Conservation (phyloP, 495 filamentous ascomycete genomes). For the Aspergillus indologenus region DNA sequence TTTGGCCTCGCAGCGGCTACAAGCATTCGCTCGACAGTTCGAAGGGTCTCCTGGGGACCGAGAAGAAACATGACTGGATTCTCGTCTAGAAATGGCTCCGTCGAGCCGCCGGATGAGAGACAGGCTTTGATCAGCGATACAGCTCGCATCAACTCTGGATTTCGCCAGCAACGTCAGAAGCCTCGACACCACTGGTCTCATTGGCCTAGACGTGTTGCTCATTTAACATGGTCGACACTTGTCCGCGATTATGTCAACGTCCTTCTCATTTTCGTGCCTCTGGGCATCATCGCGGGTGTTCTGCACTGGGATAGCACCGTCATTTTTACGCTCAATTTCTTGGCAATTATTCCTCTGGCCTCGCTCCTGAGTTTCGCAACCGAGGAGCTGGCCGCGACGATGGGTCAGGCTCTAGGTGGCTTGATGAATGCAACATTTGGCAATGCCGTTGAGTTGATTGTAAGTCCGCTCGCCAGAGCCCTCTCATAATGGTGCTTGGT, state of each 20-base stretch:
- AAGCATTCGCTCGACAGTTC: constrained; percentile 31
- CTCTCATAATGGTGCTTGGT: neutral
- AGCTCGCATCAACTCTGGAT: constrained; percentile 20
- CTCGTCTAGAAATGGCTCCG: constrained; percentile 28
- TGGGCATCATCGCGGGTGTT: constrained; percentile 77
- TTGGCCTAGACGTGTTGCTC: constrained; percentile 52
- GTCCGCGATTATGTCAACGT: constrained; percentile 77
- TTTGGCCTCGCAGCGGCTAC: constrained; percentile 23
- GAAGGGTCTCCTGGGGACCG: constrained; percentile 34
- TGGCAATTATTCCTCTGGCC: constrained; percentile 92
- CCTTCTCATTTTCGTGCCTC: constrained; percentile 82
- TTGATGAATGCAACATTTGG: constrained; percentile 95
- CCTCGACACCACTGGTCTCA: constrained; percentile 47
- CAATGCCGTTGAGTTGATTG: constrained; percentile 98
- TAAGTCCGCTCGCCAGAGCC: constrained; percentile 43
- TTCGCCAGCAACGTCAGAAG: constrained; percentile 30
- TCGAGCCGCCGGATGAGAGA: constrained; percentile 27
- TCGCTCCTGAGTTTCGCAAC: constrained; percentile 93
- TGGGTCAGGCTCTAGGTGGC: constrained; percentile 89
- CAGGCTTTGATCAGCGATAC: constrained; percentile 30
- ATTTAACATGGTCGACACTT: constrained; percentile 53
- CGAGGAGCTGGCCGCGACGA: constrained; percentile 78
- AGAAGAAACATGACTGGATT: constrained; percentile 29
- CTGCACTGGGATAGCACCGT: constrained; percentile 70
- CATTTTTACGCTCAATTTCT: constrained; percentile 87